Conservation (phyloP, 1,139 yeast genomes). For the Yamadazyma pseudoaaseri region DNA sequence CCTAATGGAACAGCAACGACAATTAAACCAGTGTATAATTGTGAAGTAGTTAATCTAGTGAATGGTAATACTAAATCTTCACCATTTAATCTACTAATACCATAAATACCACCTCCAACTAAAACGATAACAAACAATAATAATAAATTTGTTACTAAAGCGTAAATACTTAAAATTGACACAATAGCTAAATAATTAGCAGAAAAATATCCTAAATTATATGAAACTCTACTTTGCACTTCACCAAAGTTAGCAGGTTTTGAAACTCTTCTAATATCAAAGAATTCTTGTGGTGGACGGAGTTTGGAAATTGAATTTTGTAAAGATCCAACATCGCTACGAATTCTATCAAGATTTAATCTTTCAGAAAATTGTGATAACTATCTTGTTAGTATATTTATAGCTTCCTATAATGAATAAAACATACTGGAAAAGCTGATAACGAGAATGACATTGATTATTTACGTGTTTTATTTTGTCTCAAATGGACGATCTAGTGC, state of each 20-base stretch:
- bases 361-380: conserved; percentile 47
- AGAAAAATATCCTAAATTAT: conserved; percentile 82
- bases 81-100: conserved; percentile 78
- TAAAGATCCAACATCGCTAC: conserved; percentile 37
- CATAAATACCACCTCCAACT: conserved; percentile 68
- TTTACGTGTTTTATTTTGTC: conserved; percentile 5
- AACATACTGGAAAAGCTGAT: conserved; percentile 19
- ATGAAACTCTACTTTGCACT: conserved; percentile 81
- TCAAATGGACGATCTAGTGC: neutral
- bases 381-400: conserved; percentile 24
- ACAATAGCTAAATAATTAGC: conserved; percentile 83
- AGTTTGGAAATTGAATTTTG: conserved; percentile 70
- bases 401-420: too few relatives aligned
- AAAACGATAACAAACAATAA: conserved; percentile 77
- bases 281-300: conserved; percentile 89
- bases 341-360: conserved; percentile 51
- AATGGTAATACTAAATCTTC: conserved; percentile 74
- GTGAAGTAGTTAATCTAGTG: conserved; percentile 71
- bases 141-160: conserved; percentile 76
- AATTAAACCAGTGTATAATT: conserved; percentile 83
- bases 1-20: conserved; percentile 84
- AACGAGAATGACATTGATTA: conserved; percentile 14
- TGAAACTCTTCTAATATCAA: conserved; percentile 84
- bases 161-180: conserved; percentile 55
- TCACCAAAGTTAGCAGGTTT: conserved; percentile 91